phyloP scores from a whole-genome alignment of 805 yeast genomes.

The Yarrowia osloensis region DNA sequence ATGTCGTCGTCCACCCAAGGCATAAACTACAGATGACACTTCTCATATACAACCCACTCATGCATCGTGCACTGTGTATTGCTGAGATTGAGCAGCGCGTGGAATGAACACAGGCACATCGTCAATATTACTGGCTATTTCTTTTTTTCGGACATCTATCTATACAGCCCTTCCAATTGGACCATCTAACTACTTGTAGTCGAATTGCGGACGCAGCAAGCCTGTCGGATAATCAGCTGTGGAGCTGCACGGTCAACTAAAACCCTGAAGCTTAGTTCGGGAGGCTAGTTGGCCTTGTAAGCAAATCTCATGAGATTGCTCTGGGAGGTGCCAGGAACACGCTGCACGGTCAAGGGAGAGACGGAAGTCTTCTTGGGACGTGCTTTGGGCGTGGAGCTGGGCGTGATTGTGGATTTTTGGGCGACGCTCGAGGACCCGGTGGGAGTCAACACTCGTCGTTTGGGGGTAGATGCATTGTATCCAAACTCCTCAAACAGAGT shows the following conservation, averaged over 20 bases:
- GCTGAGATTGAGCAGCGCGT: too few relatives aligned
- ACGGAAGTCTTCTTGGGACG: neutral
- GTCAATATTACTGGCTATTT: too few relatives aligned
- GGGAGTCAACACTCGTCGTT: neutral
- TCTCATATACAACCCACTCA: too few relatives aligned
- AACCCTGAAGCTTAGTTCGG: neutral
- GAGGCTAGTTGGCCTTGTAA: neutral
- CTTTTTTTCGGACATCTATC: too few relatives aligned
- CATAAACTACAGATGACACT: too few relatives aligned
- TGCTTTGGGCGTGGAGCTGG: neutral
- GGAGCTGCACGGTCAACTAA: neutral
- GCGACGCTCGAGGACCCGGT: neutral
- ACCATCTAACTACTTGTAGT: neutral
- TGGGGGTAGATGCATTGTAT: conserved; percentile 7
- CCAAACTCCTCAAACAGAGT: conserved; percentile 25
- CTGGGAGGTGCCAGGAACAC: conserved; percentile 3
- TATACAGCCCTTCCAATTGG: neutral
- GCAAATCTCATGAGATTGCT: conserved; percentile 20
- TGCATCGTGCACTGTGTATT: too few relatives aligned
- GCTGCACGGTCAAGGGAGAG: neutral
- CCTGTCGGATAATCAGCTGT: neutral
- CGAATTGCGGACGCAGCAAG: neutral
- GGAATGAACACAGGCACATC: too few relatives aligned
- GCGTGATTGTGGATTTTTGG: neutral
- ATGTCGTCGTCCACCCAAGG: too few relatives aligned